Evolutionary conservation across 192 early-diverging fungal species (phyloP), one percentile per base, ranked within the genome.

Genomic region (Chytriomyces sp.): DNA sequence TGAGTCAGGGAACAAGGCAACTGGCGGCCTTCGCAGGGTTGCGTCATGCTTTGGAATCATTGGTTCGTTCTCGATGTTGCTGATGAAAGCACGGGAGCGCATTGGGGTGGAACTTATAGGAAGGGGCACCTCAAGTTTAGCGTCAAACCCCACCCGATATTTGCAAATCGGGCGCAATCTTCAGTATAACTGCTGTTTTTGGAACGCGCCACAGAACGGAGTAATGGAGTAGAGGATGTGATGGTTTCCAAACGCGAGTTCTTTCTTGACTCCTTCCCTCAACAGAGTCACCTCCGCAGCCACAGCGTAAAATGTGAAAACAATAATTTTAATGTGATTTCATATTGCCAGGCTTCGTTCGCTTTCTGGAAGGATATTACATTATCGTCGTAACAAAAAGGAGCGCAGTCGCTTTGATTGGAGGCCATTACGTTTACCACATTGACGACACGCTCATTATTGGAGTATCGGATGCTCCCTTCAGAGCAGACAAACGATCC

Each of bases 391-490:
- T 98, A 49, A 95, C 91, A 0, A 89, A 90, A 25, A 76, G 91
- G 32, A 90, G 85, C 54, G 89, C 93, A 7, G 97, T 98, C 3
- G 96, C 95, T 0, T 72, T 98, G 33, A 84, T 99, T 22, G 97
- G 97, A 19, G 96, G 96, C 0, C 94, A 99, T 75, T 93, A 94
- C 73, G 84, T 99, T 2, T 97, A 96, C 79, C 96, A 98, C 60
- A 94, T 99, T 38, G 96, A 97, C 59, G 94, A 94, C 33, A 96
- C 93, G 0, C 72, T 86, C 52, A 79, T 95, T 22, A 73, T 96
- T 4, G 87, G 88, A 56, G 88, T 98, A 3, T 58, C 80, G 7
- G 75, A 72, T 33, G 87, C 90, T 0, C 44, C 77, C 1, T 82
- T 80, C 4, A 90, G 89, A 25, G 76, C 87, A 2, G 22, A 67